Base-by-base conservation (phyloP, 2,329 filamentous ascomycete genomes). In the Fusarium floridanum region DNA sequence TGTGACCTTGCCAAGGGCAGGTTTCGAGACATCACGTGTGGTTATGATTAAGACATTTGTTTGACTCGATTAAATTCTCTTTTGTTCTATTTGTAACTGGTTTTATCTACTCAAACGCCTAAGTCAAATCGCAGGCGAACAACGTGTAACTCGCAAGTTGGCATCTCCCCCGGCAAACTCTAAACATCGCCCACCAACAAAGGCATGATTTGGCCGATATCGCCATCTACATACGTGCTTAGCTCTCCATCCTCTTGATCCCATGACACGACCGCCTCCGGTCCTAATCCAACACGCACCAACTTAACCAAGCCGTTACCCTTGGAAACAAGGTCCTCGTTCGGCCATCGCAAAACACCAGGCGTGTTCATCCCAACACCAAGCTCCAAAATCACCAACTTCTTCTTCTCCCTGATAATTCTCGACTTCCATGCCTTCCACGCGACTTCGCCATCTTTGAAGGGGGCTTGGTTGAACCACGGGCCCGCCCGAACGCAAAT, bases 281-380 rank as follows among this genome's bases (percentile, higher is more conserved):
- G 17, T 0, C 77, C 77, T 6, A 78, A 7, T 1, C 77, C 76
- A 8, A 77, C 20, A 0, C 77, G 67, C 16, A 78, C 59, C 3
- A 78, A 48, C 39, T 67, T 77, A 1, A 78, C 66, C 11, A 66
- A 39, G 1, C 77, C 77, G 1, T 61, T 41, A 0, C 64, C 61
- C 14, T 60, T 41, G 17, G 34, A 64, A 1, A 74, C 70, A 3
- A 78, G n/a, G 57, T 78, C 67, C 24, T 77, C 77, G 9, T 78
- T 76, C 0, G 76, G 77, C 77, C 77, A 79, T 2, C 77, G 29
- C 0, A 77, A 50, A 3, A 78, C 77, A 0, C 77, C 76, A 0
- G 77, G 75, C 0, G 77, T 78, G n/a, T 76, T 78, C 70, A 74
- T 75, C 0, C 77, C 77, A 0, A 77, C 77, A 0, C 77, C 77